Evolutionary conservation across 2,329 filamentous ascomycete genomes (phyloP), one percentile per base, ranked within the genome.

Genomic region (Venturia asperata): DNA sequence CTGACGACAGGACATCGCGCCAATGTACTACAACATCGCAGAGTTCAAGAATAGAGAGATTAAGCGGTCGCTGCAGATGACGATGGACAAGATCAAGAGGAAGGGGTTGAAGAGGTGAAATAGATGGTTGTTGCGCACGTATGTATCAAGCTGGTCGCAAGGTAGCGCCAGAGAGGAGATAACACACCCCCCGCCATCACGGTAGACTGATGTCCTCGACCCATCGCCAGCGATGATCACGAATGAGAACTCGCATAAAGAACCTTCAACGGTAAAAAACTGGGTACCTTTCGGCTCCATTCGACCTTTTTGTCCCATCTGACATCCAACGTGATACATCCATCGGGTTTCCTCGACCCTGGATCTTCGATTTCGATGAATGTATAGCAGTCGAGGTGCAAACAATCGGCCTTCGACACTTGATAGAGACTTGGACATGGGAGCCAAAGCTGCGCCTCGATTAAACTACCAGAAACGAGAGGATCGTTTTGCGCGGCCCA

Each of bases 21-120:
- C 92, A 2, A 85, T 83, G 21, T 99, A 99, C 78, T 99, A 96
- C 76, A 91, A 99, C 72, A 77, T 97, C 13, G 82, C 87, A 1
- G 83, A 83, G 0, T 97, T 97, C 76, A 86, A 77, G 56, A 91
- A 96, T 75, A 91, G 92, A 64, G 92, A 97, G 67, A 87, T 96
- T 70, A 92, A 89, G 78, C 86, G 84, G 77, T 81, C 83, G 2
- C 74, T 87, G 65, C 77, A 82, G 69, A 79, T 82, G 62, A 79
- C 82, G 11, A 74, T 76, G 30, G 83, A 85, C 52, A 81, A 83
- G 71, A 76, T 86, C 61, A 76, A 79, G 69, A 78, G 83, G 64
- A 83, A 82, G 70, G 79, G 84, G 19, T 24, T 58, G 52, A 58
- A 58, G 30, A 58, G 52, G 13, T 58, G 30, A 58, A 15, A 6